Conservation (phyloP, 176 grass and related monocot species). For the Hyparrhenia diplandra region DNA sequence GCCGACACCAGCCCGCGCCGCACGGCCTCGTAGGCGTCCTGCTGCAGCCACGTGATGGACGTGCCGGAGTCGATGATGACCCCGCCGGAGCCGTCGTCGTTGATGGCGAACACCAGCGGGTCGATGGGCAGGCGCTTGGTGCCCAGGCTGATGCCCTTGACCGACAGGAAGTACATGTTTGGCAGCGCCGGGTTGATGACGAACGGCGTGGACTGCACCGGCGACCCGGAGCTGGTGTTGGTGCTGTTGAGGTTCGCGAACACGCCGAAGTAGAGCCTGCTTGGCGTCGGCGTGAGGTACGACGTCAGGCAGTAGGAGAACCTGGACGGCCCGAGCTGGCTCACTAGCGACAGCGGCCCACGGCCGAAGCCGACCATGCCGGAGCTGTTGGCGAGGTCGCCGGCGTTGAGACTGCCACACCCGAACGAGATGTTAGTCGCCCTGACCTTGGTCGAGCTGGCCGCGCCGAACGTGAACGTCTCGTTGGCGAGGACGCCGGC, state of each 20-base stretch:
- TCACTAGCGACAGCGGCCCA: slow-evolving; percentile 40
- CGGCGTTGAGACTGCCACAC: slow-evolving; percentile 22
- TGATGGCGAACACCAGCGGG: slow-evolving; percentile 6
- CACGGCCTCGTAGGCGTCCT: slow-evolving; percentile 4
- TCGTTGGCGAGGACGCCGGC: slow-evolving; percentile 35
- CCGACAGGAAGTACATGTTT: slow-evolving; percentile 8
- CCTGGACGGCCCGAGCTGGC: slow-evolving; percentile 37
- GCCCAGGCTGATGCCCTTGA: background rate
- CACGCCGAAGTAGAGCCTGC: slow-evolving; percentile 14
- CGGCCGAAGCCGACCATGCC: slow-evolving; percentile 49
- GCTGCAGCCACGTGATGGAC: slow-evolving; percentile 17
- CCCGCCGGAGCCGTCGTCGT: slow-evolving; percentile 2
- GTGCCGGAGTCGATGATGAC: slow-evolving; percentile 15
- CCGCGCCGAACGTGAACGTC: slow-evolving; percentile 44
- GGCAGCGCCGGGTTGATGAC: slow-evolving; percentile 9
- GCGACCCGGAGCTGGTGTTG: slow-evolving; percentile 6
- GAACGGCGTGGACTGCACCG: slow-evolving; percentile 17
- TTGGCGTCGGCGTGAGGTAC: slow-evolving; percentile 14
- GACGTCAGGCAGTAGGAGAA: slow-evolving; percentile 55
- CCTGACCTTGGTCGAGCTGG: background rate
- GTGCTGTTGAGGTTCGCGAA: slow-evolving; percentile 2
- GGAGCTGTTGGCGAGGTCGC: slow-evolving; percentile 24
- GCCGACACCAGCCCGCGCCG: background rate
- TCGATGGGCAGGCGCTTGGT: background rate
- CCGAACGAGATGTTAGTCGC: slow-evolving; percentile 25